Evolutionary conservation across 2,329 filamentous ascomycete genomes (phyloP).

Genomic region (Arthrobotrys musiformis): DNA sequence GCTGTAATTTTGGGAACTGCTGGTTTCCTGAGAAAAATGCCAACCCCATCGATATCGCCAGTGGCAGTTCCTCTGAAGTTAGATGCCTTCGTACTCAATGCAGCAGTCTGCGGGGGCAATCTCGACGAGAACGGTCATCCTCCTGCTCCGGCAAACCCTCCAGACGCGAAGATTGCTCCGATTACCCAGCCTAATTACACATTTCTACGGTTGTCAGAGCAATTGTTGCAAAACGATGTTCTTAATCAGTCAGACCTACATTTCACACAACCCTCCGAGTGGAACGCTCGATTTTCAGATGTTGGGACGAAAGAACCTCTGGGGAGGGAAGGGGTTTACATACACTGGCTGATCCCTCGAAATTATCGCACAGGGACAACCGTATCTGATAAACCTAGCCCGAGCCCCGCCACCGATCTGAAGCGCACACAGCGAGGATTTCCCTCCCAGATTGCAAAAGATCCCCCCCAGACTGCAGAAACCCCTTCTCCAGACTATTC

Average conservation of each 20-base stretch:
- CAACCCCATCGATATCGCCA: neutral
- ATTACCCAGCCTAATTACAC: conserved; percentile 66
- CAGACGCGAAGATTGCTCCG: conserved; percentile 61
- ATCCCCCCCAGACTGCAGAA: conserved; percentile 52
- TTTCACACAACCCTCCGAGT: conserved; percentile 59
- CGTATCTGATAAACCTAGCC: conserved; percentile 56
- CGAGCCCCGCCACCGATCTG: neutral
- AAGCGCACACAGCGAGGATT: no score
- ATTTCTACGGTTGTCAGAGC: conserved; percentile 62
- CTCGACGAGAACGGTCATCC: no score
- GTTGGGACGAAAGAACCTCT: conserved; percentile 59
- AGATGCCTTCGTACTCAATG: conserved; percentile 59
- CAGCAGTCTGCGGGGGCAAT: conserved; percentile 17
- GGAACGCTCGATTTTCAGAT: conserved; percentile 62
- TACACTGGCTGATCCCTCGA: conserved; percentile 64
- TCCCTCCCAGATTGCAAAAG: neutral
- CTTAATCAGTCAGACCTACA: conserved; percentile 62
- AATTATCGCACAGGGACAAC: conserved; percentile 59
- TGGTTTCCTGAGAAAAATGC: neutral
- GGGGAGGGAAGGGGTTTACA: conserved; percentile 63
- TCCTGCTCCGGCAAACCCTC: neutral
- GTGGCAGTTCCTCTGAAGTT: conserved; percentile 61
- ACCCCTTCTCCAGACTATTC: neutral
- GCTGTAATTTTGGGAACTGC: no score
- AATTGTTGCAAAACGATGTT: conserved; percentile 63